Conservation (phyloP, 2,329 filamentous ascomycete genomes). For the Biscogniauxia marginata region DNA sequence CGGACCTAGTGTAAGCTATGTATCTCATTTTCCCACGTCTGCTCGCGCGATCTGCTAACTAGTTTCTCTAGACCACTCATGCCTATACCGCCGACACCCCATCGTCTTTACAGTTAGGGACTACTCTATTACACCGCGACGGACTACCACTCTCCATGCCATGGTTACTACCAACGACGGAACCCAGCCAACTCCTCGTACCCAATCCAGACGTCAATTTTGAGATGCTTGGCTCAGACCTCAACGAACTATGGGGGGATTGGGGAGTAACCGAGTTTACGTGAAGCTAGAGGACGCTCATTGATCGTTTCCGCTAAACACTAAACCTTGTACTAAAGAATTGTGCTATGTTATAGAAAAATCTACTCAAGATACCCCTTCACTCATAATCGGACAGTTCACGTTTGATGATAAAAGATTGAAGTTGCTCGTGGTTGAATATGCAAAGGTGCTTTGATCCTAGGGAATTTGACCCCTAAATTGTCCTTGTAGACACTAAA, state of each 20-base stretch:
- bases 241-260: constrained; percentile 57
- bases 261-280: constrained; percentile 24
- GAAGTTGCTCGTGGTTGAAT: too few relatives aligned
- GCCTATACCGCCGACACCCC: constrained; percentile 38
- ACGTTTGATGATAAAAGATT: too few relatives aligned
- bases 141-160: constrained; percentile 31
- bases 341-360: neutral
- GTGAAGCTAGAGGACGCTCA: constrained; percentile 4
- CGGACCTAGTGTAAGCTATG: constrained; percentile 33
- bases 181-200: constrained; percentile 33
- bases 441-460: too few relatives aligned
- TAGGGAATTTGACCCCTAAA: too few relatives aligned
- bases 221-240: constrained; percentile 51
- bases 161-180: constrained; percentile 32
- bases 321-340: neutral
- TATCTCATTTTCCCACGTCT: neutral
- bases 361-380: neutral
- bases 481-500: too few relatives aligned
- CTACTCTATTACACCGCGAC: constrained; percentile 24
- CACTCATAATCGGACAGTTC: neutral
- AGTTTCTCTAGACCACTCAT: constrained; percentile 38
- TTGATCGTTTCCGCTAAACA: neutral
- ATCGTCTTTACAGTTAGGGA: constrained; percentile 20
- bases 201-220: constrained; percentile 55
- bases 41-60: constrained; percentile 25